Base-by-base conservation (phyloP, 306 rosid species). In the Leucaena leucocephala region DNA sequence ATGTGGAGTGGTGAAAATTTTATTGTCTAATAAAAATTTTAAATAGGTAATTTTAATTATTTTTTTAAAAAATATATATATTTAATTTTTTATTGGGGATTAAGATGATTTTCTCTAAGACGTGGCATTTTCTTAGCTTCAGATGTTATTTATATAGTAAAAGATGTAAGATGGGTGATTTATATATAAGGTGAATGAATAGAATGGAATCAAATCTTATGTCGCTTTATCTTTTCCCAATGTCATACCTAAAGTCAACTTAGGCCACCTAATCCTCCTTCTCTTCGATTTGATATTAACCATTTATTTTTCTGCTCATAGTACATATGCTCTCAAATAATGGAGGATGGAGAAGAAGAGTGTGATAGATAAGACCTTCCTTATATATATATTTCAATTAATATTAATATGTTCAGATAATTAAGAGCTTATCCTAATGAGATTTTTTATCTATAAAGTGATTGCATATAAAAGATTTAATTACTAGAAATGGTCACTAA, bases 181-280 rank as follows among this genome's bases (percentile, higher is more conserved):
- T 52, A 54, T n/a, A n/a, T 7, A 55, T 55, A 19, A 19, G 19
- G 62, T 55, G 62, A 55, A 8, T 73, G 75, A 50, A 2, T 35
- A 44, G 55, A 82, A 77, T 77, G 13, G 52, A 68, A 68, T 68
- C 64, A 64, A 50, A 68, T 8, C 36, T 58, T 71, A 38, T 3
- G 14, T 50, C 22, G 22, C 74, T n/a, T 43, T 35, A 45, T 44
- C 79, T 62, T 54, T 73, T 73, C 72, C 79, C 66, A 1, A 82
- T 10, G 79, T 73, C 79, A 54, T 59, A 5, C 17, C 22, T 52
- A 52, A 50, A 22, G 75, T 75, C 55, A 70, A 76, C 81, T 71
- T 42, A 15, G 52, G 59, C 11, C 9, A 54, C 59, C 59, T n/a
- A 54, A 54, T 55, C 45, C 38, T 68, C 10, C 52, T 46, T 40